phyloP scores from a whole-genome alignment of 2,329 filamentous ascomycete species.

The Tricladium varicosporioides region DNA sequence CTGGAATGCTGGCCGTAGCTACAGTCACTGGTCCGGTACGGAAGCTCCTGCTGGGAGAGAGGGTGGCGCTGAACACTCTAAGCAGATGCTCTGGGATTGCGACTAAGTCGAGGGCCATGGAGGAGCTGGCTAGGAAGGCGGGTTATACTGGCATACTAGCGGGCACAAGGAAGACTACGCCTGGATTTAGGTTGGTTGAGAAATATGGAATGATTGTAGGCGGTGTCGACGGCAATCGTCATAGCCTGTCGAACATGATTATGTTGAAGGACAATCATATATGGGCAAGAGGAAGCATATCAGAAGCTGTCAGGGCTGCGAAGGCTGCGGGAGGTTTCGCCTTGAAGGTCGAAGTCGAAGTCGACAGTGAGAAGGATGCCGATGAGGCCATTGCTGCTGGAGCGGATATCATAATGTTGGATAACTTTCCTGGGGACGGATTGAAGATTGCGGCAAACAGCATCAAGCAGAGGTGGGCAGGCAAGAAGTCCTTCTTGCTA shows the following conservation, averaged over 20 bases:
- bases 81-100: constrained; percentile 91
- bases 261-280: constrained; percentile 99
- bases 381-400: constrained; percentile 88
- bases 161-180: constrained; percentile 94
- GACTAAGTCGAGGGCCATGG: constrained; percentile 58
- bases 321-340: constrained; percentile 84
- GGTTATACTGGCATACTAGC: constrained; percentile 86
- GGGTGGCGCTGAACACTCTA: constrained; percentile 87
- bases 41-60: constrained; percentile 75
- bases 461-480: constrained; percentile 78
- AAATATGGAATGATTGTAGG: constrained; percentile 98
- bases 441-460: constrained; percentile 71
- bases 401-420: constrained; percentile 94
- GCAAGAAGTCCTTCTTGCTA: constrained; percentile 71
- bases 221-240: constrained; percentile 85
- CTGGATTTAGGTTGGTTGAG: constrained; percentile 90
- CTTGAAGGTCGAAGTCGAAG: constrained; percentile 95
- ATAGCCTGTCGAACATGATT: constrained; percentile 90
- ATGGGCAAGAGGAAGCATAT: constrained; percentile 85
- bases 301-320: constrained; percentile 79
- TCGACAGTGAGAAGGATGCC: constrained; percentile 82
- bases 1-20: constrained; percentile 61
- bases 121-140: constrained; percentile 54
- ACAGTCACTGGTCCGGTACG: constrained; percentile 83
- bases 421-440: constrained; percentile 84